A percentile compares a stretch with the other conserved stretches of the same genome.
phyloP scores from a whole-genome alignment of 805 yeast genomes.

The Osmozyma mogii region DNA sequence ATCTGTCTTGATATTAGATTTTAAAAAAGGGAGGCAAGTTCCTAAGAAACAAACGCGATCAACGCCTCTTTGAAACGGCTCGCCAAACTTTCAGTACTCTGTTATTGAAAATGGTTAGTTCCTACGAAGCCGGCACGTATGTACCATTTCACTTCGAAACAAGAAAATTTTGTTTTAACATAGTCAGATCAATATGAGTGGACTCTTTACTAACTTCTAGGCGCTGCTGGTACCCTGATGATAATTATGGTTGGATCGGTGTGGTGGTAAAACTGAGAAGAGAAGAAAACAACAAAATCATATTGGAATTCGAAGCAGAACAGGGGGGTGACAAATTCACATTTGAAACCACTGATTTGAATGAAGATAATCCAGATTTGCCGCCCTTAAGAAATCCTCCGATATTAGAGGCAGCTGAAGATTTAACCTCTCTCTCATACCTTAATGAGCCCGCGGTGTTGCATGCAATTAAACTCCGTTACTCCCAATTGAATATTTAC shows the following conservation, averaged over 20 bases:
- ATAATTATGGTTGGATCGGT: slow-evolving; percentile 66
- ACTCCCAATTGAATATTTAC: slow-evolving; percentile 82
- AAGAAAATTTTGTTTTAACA: background rate
- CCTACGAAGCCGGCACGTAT: slow-evolving; percentile 34
- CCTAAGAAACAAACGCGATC: too few species aligned
- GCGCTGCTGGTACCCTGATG: slow-evolving; percentile 80
- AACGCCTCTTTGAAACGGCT: too few species aligned
- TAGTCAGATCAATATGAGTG: background rate
- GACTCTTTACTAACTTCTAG: slow-evolving; percentile 3
- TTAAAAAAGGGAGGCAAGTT: too few species aligned
- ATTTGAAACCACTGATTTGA: slow-evolving; percentile 41
- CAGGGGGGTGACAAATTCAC: slow-evolving; percentile 35
- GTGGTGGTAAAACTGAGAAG: slow-evolving; percentile 46
- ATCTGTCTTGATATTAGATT: too few species aligned
- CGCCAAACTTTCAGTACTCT: too few species aligned
- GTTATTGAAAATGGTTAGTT: slow-evolving; percentile 10
- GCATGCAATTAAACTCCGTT: slow-evolving; percentile 86
- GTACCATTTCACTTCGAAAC: slow-evolving; percentile 2
- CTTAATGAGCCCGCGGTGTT: slow-evolving; percentile 94
- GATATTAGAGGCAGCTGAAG: slow-evolving; percentile 87
- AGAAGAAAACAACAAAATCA: slow-evolving; percentile 36
- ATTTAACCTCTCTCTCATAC: slow-evolving; percentile 84
- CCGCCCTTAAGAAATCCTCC: slow-evolving; percentile 90
- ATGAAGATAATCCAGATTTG: slow-evolving; percentile 48
- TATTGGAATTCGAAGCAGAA: slow-evolving; percentile 48